Conservation (phyloP, 2,329 filamentous ascomycete genomes). For the Aspergillus quadricinctus region DNA sequence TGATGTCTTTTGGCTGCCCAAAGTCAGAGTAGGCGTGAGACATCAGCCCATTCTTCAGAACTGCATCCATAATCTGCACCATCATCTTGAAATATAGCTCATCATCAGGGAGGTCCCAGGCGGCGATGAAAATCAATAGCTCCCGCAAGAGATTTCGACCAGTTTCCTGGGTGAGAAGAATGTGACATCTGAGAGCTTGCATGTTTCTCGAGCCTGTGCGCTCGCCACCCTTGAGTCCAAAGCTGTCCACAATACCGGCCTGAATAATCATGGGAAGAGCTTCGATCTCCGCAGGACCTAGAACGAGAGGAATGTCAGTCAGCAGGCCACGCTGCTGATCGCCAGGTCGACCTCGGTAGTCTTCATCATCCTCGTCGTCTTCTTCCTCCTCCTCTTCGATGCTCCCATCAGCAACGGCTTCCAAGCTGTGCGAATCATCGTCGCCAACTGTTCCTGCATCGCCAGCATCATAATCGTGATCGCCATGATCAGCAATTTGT, state of each 20-base stretch:
- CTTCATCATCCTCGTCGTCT: conserved; percentile 50
- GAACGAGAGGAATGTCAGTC: conserved; percentile 89
- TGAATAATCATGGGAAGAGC: conserved; percentile 97
- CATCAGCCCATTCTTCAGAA: conserved; percentile 82
- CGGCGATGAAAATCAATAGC: conserved; percentile 90
- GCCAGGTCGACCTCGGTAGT: conserved; percentile 48
- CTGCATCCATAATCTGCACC: conserved; percentile 89
- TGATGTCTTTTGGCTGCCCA: conserved; percentile 89
- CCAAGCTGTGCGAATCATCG: conserved; percentile 40
- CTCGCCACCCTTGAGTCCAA: conserved; percentile 62
- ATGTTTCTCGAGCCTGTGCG: conserved; percentile 65
- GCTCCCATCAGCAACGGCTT: conserved; percentile 41
- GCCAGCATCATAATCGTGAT: conserved; percentile 39
- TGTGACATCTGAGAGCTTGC: conserved; percentile 84
- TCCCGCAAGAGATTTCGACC: conserved; percentile 86
- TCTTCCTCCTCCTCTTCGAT: conserved; percentile 51
- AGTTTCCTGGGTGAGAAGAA: conserved; percentile 83
- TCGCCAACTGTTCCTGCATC: conserved; percentile 41
- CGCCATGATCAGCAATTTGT: conserved; percentile 36
- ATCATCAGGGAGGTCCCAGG: conserved; percentile 92
- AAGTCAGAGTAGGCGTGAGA: conserved; percentile 91
- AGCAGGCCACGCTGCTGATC: conserved; percentile 68
- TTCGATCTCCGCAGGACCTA: conserved; percentile 93
- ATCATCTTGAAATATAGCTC: conserved; percentile 96
- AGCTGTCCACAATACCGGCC: conserved; percentile 83